A percentile compares a stretch with the other conserved stretches of the same genome.
These are phyloP conservation scores for Phoma sp. DNA, from an alignment of 2,329 filamentous ascomycete species.

Conservation along the genomic window DNA sequence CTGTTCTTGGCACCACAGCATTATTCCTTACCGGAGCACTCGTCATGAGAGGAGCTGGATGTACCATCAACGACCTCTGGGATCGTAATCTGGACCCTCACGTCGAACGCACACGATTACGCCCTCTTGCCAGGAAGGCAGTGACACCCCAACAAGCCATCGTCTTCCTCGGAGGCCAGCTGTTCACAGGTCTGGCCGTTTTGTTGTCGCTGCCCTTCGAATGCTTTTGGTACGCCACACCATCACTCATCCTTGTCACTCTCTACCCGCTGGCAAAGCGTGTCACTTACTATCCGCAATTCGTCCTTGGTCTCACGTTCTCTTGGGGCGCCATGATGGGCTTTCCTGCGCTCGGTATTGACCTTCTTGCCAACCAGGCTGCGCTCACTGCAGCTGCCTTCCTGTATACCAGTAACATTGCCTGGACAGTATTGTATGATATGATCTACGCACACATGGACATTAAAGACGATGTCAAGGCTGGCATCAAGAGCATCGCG, in stretches of 20 bases:
- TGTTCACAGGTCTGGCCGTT: constrained; percentile 74
- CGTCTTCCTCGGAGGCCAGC: constrained; percentile 75
- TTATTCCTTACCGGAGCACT: constrained; percentile 79
- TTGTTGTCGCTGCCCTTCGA: constrained; percentile 76
- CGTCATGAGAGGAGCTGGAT: constrained; percentile 87
- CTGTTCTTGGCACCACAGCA: constrained; percentile 67
- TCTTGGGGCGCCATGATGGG: constrained; percentile 90
- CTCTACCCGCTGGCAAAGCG: constrained; percentile 84
- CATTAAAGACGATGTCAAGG: constrained; percentile 82
- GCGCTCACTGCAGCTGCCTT: constrained; percentile 71
- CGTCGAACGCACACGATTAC: constrained; percentile 75
- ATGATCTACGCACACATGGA: constrained; percentile 96
- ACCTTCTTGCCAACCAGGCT: constrained; percentile 68
- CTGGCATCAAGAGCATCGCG: constrained; percentile 87
- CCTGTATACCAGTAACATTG: constrained; percentile 78
- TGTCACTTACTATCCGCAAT: constrained; percentile 85
- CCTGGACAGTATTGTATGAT: constrained; percentile 89
- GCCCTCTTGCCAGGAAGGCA: constrained; percentile 81
- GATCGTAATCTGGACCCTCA: constrained; percentile 85
- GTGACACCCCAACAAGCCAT: constrained; percentile 75
- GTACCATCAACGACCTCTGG: constrained; percentile 90
- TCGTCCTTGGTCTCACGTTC: constrained; percentile 82
- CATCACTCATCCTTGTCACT: constrained; percentile 75
- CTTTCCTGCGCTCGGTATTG: constrained; percentile 81
- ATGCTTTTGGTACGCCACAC: constrained; percentile 79